Evolutionary conservation across 2,329 filamentous ascomycete genomes (phyloP).

Genomic region (Xylariaceae sp.): DNA sequence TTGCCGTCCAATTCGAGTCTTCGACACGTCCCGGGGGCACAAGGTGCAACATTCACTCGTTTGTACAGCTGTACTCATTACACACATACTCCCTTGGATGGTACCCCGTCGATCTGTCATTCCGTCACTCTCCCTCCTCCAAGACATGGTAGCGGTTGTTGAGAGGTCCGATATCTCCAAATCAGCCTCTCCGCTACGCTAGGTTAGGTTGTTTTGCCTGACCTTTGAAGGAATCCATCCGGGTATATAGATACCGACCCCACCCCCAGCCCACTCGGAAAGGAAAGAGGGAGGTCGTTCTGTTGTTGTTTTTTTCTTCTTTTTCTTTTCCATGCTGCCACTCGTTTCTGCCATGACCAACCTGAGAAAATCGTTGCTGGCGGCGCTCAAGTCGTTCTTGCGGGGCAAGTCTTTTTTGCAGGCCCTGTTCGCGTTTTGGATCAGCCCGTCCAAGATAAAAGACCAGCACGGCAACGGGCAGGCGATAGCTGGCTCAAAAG

Average conservation of each 20-base stretch:
- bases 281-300: conserved; percentile 5
- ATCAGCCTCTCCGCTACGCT: conserved; percentile 16
- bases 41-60: conserved; percentile 14
- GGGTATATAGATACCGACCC: conserved; percentile 19
- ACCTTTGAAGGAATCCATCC: conserved; percentile 21
- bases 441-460: conserved; percentile 36
- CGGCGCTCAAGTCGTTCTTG: conserved; percentile 53
- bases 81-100: conserved; percentile 16
- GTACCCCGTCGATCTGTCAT: too few species aligned
- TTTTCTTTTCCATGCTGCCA: conserved; percentile 40
- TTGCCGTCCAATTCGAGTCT: conserved; percentile 29
- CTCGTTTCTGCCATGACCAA: conserved; percentile 54
- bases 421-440: conserved; percentile 51
- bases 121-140: too few species aligned
- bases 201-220: conserved; percentile 17
- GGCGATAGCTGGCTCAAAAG: conserved; percentile 22
- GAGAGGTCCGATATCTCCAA: conserved; percentile 19
- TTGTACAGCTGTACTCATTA: conserved; percentile 16
- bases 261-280: conserved; percentile 16
- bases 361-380: conserved; percentile 48
- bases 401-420: conserved; percentile 55
- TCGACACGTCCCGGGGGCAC: conserved; percentile 22
- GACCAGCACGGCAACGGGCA: conserved; percentile 20
- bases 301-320: conserved; percentile 2
- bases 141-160: conserved; percentile 26